Evolutionary conservation across 2,329 filamentous ascomycete genomes (phyloP), one percentile per base, ranked within the genome.

Genomic region (Ascochyta fabae): DNA sequence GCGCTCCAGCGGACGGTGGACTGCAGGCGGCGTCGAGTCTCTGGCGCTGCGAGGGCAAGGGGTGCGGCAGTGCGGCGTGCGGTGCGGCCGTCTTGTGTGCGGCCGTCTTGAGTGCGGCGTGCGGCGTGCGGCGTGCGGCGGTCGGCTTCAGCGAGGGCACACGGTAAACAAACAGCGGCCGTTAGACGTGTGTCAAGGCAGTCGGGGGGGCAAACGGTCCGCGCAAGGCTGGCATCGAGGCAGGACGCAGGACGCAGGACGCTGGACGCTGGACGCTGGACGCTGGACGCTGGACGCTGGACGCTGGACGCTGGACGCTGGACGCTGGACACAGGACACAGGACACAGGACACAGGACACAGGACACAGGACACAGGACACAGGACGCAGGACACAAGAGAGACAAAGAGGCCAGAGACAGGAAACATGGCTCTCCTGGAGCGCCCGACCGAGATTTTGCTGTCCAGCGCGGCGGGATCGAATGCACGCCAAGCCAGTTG

Each of bases 361-460:
- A 10, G 12, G 8, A 9, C 27, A 27, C 26, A 7, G 26, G 26
- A 27, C 6, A 6, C 26, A 10, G 27, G 53, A 56, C 42, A 29
- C 46, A 29, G 36, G 45, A 56, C 16, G 19, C 19, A 19, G 19
- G 19, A 19, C 19, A 19, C 29, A 33, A 6, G 46, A 56, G 22
- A 24, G 53, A 56, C 53, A 56, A 43, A 47, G 53, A 51, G 47
- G 43, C 51, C 29, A 39, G 47, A 56, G 42, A 54, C 51, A 36
- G 29, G 48, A 51, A 35, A 56, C 53, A 56, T 56, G 53, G 53
- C 53, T 56, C 40, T 51, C 36, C 27, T 41, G 19, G 35, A 47
- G 47, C 53, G 53, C 45, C 53, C 42, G 53, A 47, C 53, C 47
- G 53, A 56, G 53, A 56, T 56, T 56, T 56, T 56, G 53, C 53